phyloP scores from a whole-genome alignment of 2,329 filamentous ascomycete genomes.

The Penicillium sp. region DNA sequence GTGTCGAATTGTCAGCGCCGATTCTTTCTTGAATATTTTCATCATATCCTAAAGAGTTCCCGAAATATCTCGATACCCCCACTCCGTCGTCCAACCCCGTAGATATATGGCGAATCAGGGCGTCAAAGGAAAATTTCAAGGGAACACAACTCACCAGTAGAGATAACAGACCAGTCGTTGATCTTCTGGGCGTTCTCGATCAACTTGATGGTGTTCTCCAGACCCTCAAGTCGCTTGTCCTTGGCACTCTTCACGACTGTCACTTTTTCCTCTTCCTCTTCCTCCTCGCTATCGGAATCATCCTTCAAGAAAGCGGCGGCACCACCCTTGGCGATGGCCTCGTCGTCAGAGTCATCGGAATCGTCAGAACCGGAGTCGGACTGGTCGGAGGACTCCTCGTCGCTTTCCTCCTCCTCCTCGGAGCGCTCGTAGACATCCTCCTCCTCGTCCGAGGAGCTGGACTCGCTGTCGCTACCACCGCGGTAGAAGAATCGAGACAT shows the following conservation, averaged over 20 bases:
- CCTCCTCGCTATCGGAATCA: constrained; percentile 75
- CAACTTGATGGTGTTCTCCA: constrained; percentile 83
- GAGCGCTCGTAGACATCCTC: constrained; percentile 80
- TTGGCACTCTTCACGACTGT: constrained; percentile 96
- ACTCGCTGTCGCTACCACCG: constrained; percentile 94
- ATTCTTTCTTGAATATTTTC: constrained; percentile 7
- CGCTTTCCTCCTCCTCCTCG: constrained; percentile 62
- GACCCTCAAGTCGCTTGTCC: constrained; percentile 93
- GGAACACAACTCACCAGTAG: constrained; percentile 67
- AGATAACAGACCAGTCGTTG: constrained; percentile 93
- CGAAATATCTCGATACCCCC: background rate
- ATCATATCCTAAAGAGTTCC: background rate
- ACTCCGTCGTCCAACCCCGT: background rate
- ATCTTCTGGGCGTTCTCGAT: constrained; percentile 99
- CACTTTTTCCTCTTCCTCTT: constrained; percentile 81
- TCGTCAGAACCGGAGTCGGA: constrained; percentile 59
- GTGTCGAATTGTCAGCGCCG: constrained; percentile 19
- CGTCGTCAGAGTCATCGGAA: constrained; percentile 49
- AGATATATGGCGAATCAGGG: background rate
- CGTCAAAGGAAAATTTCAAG: background rate
- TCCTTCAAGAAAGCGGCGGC: constrained; percentile 83
- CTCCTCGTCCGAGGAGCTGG: constrained; percentile 91
- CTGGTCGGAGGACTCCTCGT: constrained; percentile 58
- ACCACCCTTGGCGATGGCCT: constrained; percentile 69
- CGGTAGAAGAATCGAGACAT: constrained; percentile 99